phyloP scores from a whole-genome alignment of 768 basidiomycete genomes.

The Russula foetens region DNA sequence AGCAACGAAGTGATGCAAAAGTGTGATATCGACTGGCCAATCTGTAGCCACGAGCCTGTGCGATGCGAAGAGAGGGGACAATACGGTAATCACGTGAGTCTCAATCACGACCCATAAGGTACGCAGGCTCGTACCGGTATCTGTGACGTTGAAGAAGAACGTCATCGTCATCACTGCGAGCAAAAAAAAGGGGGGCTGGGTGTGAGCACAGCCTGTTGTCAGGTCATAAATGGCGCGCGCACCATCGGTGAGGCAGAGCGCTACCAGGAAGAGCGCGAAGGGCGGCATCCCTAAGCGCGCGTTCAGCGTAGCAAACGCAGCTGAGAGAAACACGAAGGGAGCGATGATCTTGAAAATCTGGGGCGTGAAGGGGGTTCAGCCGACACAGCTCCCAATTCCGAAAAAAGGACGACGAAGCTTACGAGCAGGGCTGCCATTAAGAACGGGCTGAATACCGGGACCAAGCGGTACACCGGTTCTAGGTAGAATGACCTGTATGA shows the following conservation, averaged over 20 bases:
- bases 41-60: conserved; percentile 79
- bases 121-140: conserved; percentile 44
- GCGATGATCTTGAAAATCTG: conserved; percentile 78
- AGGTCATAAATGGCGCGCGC: background rate
- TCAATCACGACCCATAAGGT: too few relatives aligned
- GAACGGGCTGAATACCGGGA: conserved; percentile 81
- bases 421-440: conserved; percentile 71
- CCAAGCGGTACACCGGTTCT: conserved; percentile 79
- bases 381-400: background rate
- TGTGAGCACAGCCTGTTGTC: background rate
- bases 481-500: conserved; percentile 86
- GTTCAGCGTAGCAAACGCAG: conserved; percentile 61
- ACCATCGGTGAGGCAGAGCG: conserved; percentile 68
- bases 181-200: background rate
- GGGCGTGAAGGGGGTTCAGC: background rate
- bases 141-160: conserved; percentile 79
- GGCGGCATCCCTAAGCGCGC: conserved; percentile 60
- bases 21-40: conserved; percentile 82
- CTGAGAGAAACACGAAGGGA: conserved; percentile 72
- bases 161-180: conserved; percentile 65
- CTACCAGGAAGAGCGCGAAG: conserved; percentile 73
- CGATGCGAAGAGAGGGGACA: too few relatives aligned
- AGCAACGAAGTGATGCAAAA: conserved; percentile 79
- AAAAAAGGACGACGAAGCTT: conserved; percentile 13
- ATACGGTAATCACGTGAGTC: too few relatives aligned